Evolutionary conservation across 768 basidiomycete genomes (phyloP), one percentile per base, ranked within the genome.

Genomic region (Tephrocybe sp.): DNA sequence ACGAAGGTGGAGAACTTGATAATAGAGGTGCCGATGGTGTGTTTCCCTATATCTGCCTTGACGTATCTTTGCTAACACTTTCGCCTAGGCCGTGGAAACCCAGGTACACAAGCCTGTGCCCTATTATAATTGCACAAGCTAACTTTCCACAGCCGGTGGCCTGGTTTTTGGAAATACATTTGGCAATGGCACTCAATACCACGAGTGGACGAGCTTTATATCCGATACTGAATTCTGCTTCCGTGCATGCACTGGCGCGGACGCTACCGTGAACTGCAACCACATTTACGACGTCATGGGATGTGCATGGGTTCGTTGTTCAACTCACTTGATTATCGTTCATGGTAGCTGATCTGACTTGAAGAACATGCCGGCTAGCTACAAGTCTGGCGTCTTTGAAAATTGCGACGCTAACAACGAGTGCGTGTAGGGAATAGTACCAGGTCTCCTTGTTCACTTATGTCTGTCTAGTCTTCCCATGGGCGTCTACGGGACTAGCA

Each of bases 161-260:
- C 69, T 91, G 15, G 59, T 90, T 28, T 92, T 81, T 66, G 83
- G 86, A 1, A 83, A 79, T 60, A 71, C 71, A 15, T 88, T 85
- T 60, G 77, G 81, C 12, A 58, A 59, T 10, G 62, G 51, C 15
- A 62, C 62, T 28, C 71, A 92, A 66, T 78, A 86, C 63, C 85
- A 88, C 59, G 86, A 92, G 63, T 94, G 93, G 92, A 91, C 88
- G 38, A 81, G 77, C 67, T 92, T 91, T 71, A 84, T 91, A 59
- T 90, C 88, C 37, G 50, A 44, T 17, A 51, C n/a, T 5, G 49
- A 50, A 15, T 50, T 50, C 41, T 50, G 49, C 24, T 50, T 50
- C 49, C 49, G 49, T 10, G 73, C 83, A 3, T 93, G 91, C 68
- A 64, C 72, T 8, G 84, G 83, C 10, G 65, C 78, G 12, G 78